A percentile compares a stretch with the other conserved stretches of the same genome.
phyloP scores from a whole-genome alignment of 1,139 yeast species.

The Debaryomycetaceae sp. region DNA sequence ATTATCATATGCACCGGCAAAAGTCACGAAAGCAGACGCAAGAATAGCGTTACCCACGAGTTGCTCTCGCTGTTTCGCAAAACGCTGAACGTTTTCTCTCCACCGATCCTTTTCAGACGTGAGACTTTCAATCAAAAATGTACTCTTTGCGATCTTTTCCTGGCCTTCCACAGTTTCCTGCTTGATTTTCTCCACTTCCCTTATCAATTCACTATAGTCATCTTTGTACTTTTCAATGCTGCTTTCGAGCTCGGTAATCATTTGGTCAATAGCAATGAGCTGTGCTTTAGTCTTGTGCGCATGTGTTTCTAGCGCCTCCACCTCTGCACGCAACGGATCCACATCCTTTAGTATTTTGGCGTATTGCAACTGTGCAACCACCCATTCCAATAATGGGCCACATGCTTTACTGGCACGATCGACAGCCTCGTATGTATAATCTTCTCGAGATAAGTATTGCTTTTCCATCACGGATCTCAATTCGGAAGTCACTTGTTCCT shows the following conservation, averaged over 20 bases:
- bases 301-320: constrained; percentile 44
- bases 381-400: constrained; percentile 90
- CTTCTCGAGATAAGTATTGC: constrained; percentile 50
- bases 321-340: constrained; percentile 68
- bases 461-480: constrained; percentile 45
- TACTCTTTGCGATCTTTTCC: constrained; percentile 51
- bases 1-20: constrained; percentile 55
- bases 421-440: constrained; percentile 63
- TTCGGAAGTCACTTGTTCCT: constrained; percentile 43
- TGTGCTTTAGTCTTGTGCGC: constrained; percentile 55
- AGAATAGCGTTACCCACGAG: constrained; percentile 59
- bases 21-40: constrained; percentile 50
- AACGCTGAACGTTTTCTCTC: constrained; percentile 46
- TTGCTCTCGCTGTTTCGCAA: constrained; percentile 32
- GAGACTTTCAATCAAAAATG: constrained; percentile 50
- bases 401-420: constrained; percentile 91
- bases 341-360: constrained; percentile 59
- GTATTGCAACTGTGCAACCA: constrained; percentile 70
- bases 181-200: constrained; percentile 71
- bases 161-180: constrained; percentile 58
- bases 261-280: constrained; percentile 66
- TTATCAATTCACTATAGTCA: constrained; percentile 59
- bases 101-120: constrained; percentile 69
- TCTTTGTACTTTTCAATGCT: constrained; percentile 61
- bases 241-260: constrained; percentile 65